Evolutionary conservation across 1,139 yeast species (phyloP).

Genomic region (Kodamaea anthophila): DNA sequence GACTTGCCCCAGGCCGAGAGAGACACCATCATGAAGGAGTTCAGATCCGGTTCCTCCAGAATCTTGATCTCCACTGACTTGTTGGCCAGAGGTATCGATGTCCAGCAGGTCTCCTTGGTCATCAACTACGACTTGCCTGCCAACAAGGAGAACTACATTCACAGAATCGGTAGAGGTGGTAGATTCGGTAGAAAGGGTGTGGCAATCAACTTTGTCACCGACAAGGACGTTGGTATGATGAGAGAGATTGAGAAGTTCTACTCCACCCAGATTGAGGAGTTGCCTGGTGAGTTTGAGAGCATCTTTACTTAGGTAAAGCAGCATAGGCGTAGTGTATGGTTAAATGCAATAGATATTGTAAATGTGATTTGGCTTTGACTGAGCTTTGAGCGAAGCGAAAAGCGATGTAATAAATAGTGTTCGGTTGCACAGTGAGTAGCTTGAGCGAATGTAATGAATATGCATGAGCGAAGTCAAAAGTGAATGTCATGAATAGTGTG

Average conservation of each 20-base stretch:
- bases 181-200: constrained; percentile 99
- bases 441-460: too few species aligned
- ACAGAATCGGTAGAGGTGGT: constrained; percentile 99
- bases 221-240: constrained; percentile 85
- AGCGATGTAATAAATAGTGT: too few species aligned
- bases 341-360: too few species aligned
- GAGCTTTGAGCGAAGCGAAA: too few species aligned
- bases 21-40: constrained; percentile 97
- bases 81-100: constrained; percentile 99
- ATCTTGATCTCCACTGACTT: constrained; percentile 94
- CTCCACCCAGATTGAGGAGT: constrained; percentile 96
- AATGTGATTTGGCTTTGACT: too few species aligned
- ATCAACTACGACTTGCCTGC: constrained; percentile 97
- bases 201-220: constrained; percentile 95
- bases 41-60: constrained; percentile 97
- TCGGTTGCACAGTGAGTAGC: too few species aligned
- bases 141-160: constrained; percentile 97
- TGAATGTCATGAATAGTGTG: too few species aligned
- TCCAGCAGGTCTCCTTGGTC: constrained; percentile 97
- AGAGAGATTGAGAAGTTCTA: constrained; percentile 98
- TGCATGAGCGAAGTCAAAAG: too few species aligned
- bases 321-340: too few species aligned
- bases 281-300: constrained; percentile 91
- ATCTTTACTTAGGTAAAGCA: constrained; percentile 69
- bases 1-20: constrained; percentile 96